Base-by-base conservation (phyloP, 2,329 filamentous ascomycete species). In the Aspergillus intermedius region DNA sequence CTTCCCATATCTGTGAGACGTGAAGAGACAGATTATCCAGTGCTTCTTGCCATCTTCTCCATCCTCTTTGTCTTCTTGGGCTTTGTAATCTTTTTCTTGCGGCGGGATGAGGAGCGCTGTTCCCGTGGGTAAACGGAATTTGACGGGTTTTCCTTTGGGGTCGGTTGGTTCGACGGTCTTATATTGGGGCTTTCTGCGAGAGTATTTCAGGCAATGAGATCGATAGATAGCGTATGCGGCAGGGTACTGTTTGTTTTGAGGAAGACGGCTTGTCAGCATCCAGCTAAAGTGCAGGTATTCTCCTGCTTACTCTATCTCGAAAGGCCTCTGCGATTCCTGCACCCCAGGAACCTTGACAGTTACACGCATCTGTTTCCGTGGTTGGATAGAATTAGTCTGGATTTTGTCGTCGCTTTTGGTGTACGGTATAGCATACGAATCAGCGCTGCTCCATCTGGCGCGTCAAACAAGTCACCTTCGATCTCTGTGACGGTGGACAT, bases 11-110 rank as follows among this genome's bases (percentile, higher is more conserved):
- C 64, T 63, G 2, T 63, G 59, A 2, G 77, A 80, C 0, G 80
- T 83, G 53, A 83, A 83, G 0, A 84, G 61, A 53, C 80, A 83
- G 0, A 77, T 75, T 22, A 84, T 73, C 73, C 77, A 83, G 48
- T 80, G 77, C 10, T 63, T 61, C 19, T 61, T 66, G 15, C 4
- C 34, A 12, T 30, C 10, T 10, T 12, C 9, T 30, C 37, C 12
- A 2, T 40, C 10, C 19, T 21, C 5, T 2, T 40, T 2, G 5
- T 35, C n/a, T 2, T n/a, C 37, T 3, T 37, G 46, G 13, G n/a
- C 46, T 19, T 46, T 41, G 34, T 62, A 62, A 30, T 72, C 66
- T 4, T 51, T 55, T 15, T 72, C 58, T 30, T 72, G 69, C 0
- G 79, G 78, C 3, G 76, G 71, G 22, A 83, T 82, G 2, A 83